These are phyloP conservation scores for Salix arbutifolia DNA, from an alignment of 345 rosid species.

Conservation along the genomic window DNA sequence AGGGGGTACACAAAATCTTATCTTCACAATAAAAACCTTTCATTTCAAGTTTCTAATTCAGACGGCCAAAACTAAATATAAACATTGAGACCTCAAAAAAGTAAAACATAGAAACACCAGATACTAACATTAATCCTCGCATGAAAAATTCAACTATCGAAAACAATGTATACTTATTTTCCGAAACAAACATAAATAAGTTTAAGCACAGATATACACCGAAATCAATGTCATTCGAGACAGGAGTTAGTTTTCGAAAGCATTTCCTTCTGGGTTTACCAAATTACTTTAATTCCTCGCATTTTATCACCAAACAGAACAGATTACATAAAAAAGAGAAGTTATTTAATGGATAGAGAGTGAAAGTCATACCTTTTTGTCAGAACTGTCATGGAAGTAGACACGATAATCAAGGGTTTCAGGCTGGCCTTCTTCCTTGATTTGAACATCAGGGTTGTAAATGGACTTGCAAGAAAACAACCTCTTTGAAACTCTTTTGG, in stretches of 20 bases:
- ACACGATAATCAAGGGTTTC: constrained; percentile 78
- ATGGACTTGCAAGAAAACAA: constrained; percentile 54
- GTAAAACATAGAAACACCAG: background rate
- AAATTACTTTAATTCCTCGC: background rate
- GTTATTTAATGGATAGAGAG: background rate
- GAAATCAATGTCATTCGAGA: background rate
- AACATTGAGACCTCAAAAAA: background rate
- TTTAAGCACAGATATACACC: background rate
- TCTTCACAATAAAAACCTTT: background rate
- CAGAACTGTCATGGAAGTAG: constrained; percentile 62
- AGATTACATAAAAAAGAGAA: background rate
- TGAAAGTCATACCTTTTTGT: constrained; percentile 47
- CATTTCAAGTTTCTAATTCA: background rate
- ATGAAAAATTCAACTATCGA: background rate
- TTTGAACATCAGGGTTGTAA: constrained; percentile 52
- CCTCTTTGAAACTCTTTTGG: constrained; percentile 34
- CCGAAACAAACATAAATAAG: background rate
- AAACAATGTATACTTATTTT: background rate
- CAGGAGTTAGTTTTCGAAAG: background rate
- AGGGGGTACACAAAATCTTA: background rate
- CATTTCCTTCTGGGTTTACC: background rate
- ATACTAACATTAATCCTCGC: background rate
- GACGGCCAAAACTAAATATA: background rate
- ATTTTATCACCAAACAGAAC: background rate
- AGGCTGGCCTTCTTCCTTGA: constrained; percentile 68